Evolutionary conservation across 495 filamentous ascomycete species (phyloP), one percentile per base, ranked within the genome.

Genomic region (Hapsidospora chrysogenum): DNA sequence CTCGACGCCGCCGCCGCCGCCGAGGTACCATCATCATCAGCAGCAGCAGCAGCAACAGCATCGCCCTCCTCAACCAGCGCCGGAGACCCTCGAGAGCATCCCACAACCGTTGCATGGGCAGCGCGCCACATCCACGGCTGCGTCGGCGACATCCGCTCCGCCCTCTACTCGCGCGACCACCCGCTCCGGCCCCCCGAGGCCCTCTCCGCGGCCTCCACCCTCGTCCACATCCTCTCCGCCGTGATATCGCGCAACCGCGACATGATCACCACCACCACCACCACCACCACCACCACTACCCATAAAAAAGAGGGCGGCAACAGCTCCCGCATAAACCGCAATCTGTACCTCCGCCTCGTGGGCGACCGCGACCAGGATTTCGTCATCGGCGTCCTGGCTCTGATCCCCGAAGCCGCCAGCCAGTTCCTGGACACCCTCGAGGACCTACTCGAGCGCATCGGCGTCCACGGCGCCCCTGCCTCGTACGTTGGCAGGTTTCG

Each of bases 61-160:
- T 34, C 47, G 11, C 10, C 26, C 3, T 18, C 31, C 1, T 31
- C 39, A 2, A 28, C 36, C 1, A 22, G 29, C 1, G 37, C 32
- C 13, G 52, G 51, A 16, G 48, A 43, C 9, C 47, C 48, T 0
- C 45, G 47, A 6, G 33, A 51, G n/a, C n/a, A n/a, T n/a, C n/a
- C n/a, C n/a, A n/a, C n/a, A n/a, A n/a, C n/a, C 31, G 48, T 45
- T 2, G 13, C 17, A 15, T 66, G 62, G 62, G 60, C 60, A 6
- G 53, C 50, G 10, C 31, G 31, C 7, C 59, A 63, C 35, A 49
- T 66, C 1, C 39, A 41, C 8, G 44, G 43, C 13, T 47, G 52
- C n/a, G 50, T 52, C 17, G 34, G 35, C 11, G 47, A 51, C 25
- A 58, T 66, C 30, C 44, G 49, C 35, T 42, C 43, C 30, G 37